Base-by-base conservation (phyloP, 2,329 filamentous ascomycete genomes). In the Elsinoe australis region DNA sequence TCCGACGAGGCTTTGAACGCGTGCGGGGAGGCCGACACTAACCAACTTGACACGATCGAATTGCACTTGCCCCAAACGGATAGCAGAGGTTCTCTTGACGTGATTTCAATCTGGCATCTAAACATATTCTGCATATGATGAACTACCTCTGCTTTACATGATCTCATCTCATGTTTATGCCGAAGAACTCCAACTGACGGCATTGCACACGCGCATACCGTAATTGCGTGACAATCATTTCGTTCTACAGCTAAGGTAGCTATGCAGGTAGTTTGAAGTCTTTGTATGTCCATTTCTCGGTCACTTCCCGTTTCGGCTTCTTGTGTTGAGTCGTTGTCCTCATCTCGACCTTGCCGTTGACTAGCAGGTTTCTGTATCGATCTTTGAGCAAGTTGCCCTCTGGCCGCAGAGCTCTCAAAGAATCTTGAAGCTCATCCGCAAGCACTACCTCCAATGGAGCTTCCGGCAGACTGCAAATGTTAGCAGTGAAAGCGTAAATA, bases 231-330 rank as follows among this genome's bases (percentile, higher is more conserved):
- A n/a, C n/a, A n/a, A n/a, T n/a, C 26, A 29, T 29, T 7, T 29
- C 26, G 6, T 29, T 29, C 7, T 7, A 7, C 26, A 29, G 6
- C 6, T 29, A 12, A 7, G 12, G 7, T 6, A 29, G 26, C 39
- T 44, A 41, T 8, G 24, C 28, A 31, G 24, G 44, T 47, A 85
- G 67, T 58, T 73, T 75, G 67, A 95, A 98, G 64, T 98, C 92
- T 75, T 98, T 98, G 72, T 95, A 86, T 35, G 83, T 80, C 92
- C 92, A 98, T 70, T 96, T 98, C 77, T 96, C 92, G 5, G 87
- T 95, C 45, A 81, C 68, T 65, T 85, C 87, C 57, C 73, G 81
- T 74, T 82, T 89, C 54, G 79, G 78, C 72, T 92, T 86, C 75
- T 86, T 94, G 59, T 76, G 77, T 69, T 92, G 90, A 5, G 82